phyloP scores from a whole-genome alignment of 2,329 filamentous ascomycete species.

The Aureobasidium vineae region DNA sequence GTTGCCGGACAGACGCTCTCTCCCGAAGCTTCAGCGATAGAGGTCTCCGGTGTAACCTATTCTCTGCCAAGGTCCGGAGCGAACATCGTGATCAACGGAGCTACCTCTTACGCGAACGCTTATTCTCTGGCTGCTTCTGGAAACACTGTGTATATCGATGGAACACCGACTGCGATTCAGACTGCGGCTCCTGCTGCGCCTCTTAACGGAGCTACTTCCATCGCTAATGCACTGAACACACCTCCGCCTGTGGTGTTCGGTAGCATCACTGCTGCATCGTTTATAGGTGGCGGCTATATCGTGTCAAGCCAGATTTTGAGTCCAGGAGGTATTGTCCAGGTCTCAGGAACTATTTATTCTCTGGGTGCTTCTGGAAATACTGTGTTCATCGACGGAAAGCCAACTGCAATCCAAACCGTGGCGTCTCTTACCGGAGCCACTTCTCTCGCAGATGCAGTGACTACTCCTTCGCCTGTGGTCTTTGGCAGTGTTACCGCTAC shows the following conservation, averaged over 20 bases:
- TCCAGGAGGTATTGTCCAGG: not conserved
- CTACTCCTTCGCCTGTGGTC: not conserved
- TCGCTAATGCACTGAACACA: not conserved
- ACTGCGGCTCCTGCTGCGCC: not conserved
- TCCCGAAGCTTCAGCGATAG: conserved; percentile 7
- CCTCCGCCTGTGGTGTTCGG: not conserved
- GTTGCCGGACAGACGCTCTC: conserved; percentile 1
- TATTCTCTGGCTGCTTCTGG: conserved; percentile 3
- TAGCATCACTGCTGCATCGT: not conserved
- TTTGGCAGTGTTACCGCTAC: not conserved
- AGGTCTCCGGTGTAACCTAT: conserved; percentile 1
- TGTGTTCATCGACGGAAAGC: not conserved
- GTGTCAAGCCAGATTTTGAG: not conserved
- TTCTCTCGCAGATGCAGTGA: not conserved
- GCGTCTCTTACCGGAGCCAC: not conserved
- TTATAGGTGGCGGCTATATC: not conserved
- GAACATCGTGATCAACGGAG: not conserved
- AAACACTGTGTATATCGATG: not conserved
- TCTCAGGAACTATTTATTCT: not conserved
- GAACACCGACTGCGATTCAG: not conserved
- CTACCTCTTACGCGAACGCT: not conserved
- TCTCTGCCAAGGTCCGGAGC: conserved; percentile 3
- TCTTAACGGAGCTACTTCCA: not conserved
- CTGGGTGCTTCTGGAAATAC: not conserved
- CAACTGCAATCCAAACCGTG: not conserved